phyloP scores from a whole-genome alignment of 495 filamentous ascomycete species.

The Aspergillus sparsus region DNA sequence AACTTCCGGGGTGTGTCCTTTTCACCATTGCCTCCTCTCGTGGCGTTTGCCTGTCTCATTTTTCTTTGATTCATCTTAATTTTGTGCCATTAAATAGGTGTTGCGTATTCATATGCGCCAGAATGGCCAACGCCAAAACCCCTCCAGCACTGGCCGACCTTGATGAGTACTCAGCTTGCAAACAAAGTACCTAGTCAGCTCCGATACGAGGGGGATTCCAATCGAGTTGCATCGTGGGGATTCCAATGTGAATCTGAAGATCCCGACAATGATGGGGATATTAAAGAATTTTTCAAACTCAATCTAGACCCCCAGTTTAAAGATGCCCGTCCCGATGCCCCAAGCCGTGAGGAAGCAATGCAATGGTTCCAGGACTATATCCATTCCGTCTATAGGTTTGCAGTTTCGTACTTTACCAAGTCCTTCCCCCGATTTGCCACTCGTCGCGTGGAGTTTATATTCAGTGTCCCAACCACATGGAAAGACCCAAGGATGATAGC shows the following conservation, averaged over 20 bases:
- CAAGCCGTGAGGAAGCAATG: conserved; percentile 51
- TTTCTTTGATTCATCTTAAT: not conserved
- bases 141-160: conserved; percentile 1
- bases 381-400: conserved; percentile 54
- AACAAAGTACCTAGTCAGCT: conserved; percentile 3
- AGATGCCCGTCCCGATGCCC: conserved; percentile 26
- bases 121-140: conserved; percentile 1
- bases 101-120: conserved; percentile 5
- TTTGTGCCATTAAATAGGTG: not conserved
- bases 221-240: not conserved
- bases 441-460: conserved; percentile 60
- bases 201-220: not conserved
- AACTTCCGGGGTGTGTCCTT: not conserved
- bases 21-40: not conserved
- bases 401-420: conserved; percentile 48
- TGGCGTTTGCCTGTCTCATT: not conserved
- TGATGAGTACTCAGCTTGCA: conserved; percentile 3
- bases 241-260: conserved; percentile 3
- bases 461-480: conserved; percentile 70
- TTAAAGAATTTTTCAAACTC: conserved; percentile 63
- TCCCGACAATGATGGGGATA: conserved; percentile 1
- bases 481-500: conserved; percentile 57
- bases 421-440: conserved; percentile 34
- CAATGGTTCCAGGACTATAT: conserved; percentile 57
- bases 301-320: conserved; percentile 53